Base-by-base conservation (phyloP, 495 filamentous ascomycete genomes). In the Hypoxylon fuscum region DNA sequence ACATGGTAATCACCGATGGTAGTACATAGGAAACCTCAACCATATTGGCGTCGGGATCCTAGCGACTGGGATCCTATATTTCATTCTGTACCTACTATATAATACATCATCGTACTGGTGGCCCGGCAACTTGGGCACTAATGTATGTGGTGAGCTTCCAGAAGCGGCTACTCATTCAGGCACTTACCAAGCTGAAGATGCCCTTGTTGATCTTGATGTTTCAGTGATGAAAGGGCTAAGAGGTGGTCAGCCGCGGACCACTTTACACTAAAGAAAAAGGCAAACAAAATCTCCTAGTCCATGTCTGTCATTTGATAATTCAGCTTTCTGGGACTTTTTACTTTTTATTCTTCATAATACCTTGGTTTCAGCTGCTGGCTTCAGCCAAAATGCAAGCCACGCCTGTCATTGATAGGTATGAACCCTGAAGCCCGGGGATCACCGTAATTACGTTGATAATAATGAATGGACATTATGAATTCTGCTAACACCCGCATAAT, bases 331-430 rank as follows among this genome's bases (percentile, higher is more conserved):
- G 21, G 37, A 22, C 34, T 18, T 38, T 51, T 38, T 46, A 12
- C 20, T 29, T 44, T 60, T 46, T 34, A 8, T 14, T 25, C 22
- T 35, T n/a, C 11, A 40, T 23, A 34, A n/a, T n/a, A n/a, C n/a
- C n/a, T n/a, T n/a, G n/a, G n/a, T 35, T 29, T 62, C 46, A 42
- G 54, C 54, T 40, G 43, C 22, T 51, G 25, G 60, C 29, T 48
- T 37, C 52, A 64, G 61, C 54, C 55, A 25, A 52, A 38, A 55
- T 64, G 55, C 55, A 64, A 64, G 62, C 62, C 55, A 64, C 49
- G 59, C 11, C 55, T 64, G 49, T 59, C 62, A 59, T 18, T n/a
- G n/a, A 40, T 15, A 15, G 4, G 37, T 43, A 10, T 21, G 7
- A 9, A 35, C 37, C 21, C 47, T 48, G 34, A 22, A 55, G 25